A percentile compares a stretch with the other conserved stretches of the same genome.
phyloP scores from a whole-genome alignment of 768 basidiomycete genomes.

The Macrolepiota dolichaula region DNA sequence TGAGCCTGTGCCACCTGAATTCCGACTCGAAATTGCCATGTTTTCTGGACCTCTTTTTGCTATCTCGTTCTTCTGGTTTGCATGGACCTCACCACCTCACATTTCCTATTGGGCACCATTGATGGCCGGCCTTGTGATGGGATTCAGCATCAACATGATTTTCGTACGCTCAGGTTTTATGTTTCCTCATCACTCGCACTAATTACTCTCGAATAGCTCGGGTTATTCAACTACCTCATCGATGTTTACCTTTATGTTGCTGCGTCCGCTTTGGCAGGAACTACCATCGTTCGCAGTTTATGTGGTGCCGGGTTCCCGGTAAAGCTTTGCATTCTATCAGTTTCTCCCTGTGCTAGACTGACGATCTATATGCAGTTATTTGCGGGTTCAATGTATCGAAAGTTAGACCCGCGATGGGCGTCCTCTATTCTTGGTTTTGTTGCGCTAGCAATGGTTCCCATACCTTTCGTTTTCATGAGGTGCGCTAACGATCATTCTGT shows the following conservation, averaged over 20 bases:
- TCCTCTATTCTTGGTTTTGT: conserved; percentile 54
- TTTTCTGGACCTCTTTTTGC: conserved; percentile 50
- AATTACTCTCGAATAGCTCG: conserved; percentile 31
- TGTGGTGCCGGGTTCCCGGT: conserved; percentile 53
- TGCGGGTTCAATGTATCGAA: conserved; percentile 50
- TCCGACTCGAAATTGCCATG: conserved; percentile 46
- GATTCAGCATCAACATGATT: conserved; percentile 51
- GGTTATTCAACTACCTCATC: conserved; percentile 57
- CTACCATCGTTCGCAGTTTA: conserved; percentile 48
- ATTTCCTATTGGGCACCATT: conserved; percentile 54
- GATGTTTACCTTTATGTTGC: conserved; percentile 55
- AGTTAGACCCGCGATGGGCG: conserved; percentile 52
- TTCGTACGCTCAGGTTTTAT: conserved; percentile 39
- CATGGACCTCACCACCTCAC: conserved; percentile 56
- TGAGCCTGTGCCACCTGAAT: conserved; percentile 57
- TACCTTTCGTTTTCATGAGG: conserved; percentile 44
- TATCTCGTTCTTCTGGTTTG: conserved; percentile 64
- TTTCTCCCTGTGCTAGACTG: neutral
- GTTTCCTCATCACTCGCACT: neutral
- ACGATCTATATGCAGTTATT: conserved; percentile 37
- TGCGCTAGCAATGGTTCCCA: conserved; percentile 49
- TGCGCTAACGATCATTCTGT: conserved; percentile 15
- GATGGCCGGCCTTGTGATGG: conserved; percentile 43
- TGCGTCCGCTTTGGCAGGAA: conserved; percentile 55
- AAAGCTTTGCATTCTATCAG: conserved; percentile 10